These are phyloP conservation scores for Boletus barrowsii DNA, from an alignment of 768 basidiomycete genomes.

Conservation along the genomic window DNA sequence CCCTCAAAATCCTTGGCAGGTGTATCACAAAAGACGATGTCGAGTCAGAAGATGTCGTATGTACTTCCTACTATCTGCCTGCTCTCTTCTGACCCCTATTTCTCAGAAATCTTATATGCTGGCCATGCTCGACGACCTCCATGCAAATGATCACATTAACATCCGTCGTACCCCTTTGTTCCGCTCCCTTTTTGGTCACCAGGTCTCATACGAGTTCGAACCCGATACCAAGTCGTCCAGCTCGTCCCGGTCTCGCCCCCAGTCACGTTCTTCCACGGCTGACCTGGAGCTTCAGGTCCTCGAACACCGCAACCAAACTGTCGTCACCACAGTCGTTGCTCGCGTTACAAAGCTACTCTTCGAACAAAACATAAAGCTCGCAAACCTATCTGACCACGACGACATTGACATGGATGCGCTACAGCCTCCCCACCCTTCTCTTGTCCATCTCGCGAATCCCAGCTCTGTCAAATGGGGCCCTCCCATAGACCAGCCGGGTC, in stretches of 20 bases:
- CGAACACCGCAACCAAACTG: constrained; percentile 35
- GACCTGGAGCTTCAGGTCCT: constrained; percentile 33
- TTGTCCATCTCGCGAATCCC: constrained; percentile 32
- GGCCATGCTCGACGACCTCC: constrained; percentile 39
- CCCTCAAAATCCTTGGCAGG: constrained; percentile 42
- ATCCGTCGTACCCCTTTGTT: constrained; percentile 42
- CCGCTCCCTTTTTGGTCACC: constrained; percentile 30
- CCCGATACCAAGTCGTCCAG: constrained; percentile 9
- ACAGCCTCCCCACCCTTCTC: constrained; percentile 8
- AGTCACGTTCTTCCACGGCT: constrained; percentile 7
- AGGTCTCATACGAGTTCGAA: constrained; percentile 22
- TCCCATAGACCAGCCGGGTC: constrained; percentile 22
- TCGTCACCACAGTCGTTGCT: constrained; percentile 48
- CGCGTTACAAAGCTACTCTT: constrained; percentile 47
- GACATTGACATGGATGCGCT: constrained; percentile 24
- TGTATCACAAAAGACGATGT: constrained; percentile 42
- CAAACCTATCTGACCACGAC: constrained; percentile 29
- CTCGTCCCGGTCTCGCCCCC: constrained; percentile 17
- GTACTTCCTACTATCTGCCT: constrained; percentile 17
- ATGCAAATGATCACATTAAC: constrained; percentile 28
- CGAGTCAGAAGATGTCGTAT: constrained; percentile 45
- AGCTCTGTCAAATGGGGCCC: constrained; percentile 34
- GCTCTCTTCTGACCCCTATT: not conserved
- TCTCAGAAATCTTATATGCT: constrained; percentile 45
- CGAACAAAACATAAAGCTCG: constrained; percentile 41